These are phyloP conservation scores for Trametes cinnabarina DNA, from an alignment of 768 basidiomycete species.

Conservation along the genomic window DNA sequence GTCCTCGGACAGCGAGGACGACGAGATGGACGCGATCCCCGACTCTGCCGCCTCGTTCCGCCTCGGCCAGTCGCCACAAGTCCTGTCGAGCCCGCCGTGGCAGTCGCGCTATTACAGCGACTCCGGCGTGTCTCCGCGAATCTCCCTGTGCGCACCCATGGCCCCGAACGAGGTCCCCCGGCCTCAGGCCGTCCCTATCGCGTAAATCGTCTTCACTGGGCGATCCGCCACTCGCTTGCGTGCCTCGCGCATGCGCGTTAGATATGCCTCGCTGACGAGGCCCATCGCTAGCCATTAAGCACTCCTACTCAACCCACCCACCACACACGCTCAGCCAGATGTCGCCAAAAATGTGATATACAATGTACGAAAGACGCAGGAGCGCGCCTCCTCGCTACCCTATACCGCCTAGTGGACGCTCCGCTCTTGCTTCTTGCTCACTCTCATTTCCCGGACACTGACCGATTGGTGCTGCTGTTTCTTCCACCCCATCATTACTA, in stretches of 20 bases:
- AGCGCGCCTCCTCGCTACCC: background rate
- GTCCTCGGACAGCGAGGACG: conserved; percentile 31
- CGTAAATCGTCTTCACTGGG: background rate
- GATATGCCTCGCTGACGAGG: background rate
- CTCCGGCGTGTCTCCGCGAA: conserved; percentile 13
- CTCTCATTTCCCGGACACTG: background rate
- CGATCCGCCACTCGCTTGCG: background rate
- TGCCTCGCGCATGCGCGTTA: background rate
- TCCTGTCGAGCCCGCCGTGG: conserved; percentile 11
- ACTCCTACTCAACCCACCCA: background rate
- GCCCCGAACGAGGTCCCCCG: conserved; percentile 10
- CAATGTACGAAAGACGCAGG: conserved; percentile 12
- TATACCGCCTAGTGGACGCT: conserved; percentile 9
- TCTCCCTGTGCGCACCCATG: conserved; percentile 10
- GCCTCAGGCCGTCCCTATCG: conserved; percentile 9
- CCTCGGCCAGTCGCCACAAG: conserved; percentile 11
- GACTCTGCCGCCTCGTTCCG: conserved; percentile 1
- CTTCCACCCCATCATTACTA: background rate
- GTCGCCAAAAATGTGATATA: conserved; percentile 3
- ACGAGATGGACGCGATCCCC: conserved; percentile 22
- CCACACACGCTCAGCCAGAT: background rate
- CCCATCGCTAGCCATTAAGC: background rate
- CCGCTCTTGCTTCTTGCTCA: conserved; percentile 2
- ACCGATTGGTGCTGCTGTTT: background rate
- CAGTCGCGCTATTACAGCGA: conserved; percentile 21